Percentiles rank a stretch among this genome's conserved stretches.
Conservation (phyloP, 768 basidiomycete genomes). For the Kondoa malvinella region DNA sequence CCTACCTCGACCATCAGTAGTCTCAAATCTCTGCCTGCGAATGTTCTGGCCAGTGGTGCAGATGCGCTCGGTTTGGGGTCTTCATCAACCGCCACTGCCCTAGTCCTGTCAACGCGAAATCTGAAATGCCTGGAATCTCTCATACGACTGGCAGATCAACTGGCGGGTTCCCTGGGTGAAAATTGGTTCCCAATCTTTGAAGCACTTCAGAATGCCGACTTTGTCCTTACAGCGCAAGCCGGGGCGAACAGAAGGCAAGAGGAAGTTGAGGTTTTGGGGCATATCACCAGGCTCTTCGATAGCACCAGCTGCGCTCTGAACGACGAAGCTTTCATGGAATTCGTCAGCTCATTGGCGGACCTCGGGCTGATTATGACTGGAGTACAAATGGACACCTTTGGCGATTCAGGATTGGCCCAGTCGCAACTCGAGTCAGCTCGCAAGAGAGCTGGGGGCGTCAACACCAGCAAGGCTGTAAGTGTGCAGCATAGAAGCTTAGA, state of each 20-base stretch:
- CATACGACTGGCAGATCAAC: constrained; percentile 55
- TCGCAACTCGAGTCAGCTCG: not conserved
- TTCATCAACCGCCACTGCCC: not conserved
- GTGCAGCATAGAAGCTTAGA: not conserved
- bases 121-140: constrained; percentile 75
- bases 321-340: constrained; percentile 62
- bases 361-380: constrained; percentile 85
- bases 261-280: constrained; percentile 50
- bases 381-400: constrained; percentile 41
- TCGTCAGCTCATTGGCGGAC: constrained; percentile 60
- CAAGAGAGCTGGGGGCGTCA: constrained; percentile 48
- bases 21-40: constrained; percentile 18
- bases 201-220: constrained; percentile 83
- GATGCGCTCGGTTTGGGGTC: constrained; percentile 31
- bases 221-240: constrained; percentile 42
- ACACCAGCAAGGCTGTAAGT: constrained; percentile 58
- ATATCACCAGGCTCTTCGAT: constrained; percentile 73
- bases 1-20: not conserved
- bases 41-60: constrained; percentile 27
- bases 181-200: constrained; percentile 88
- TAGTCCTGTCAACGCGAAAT: constrained; percentile 60
- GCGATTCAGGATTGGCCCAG: constrained; percentile 9
- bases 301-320: constrained; percentile 58
- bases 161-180: constrained; percentile 69
- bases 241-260: constrained; percentile 33